phyloP scores from a whole-genome alignment of 306 rosid genomes.

The Alnus glutinosa region DNA sequence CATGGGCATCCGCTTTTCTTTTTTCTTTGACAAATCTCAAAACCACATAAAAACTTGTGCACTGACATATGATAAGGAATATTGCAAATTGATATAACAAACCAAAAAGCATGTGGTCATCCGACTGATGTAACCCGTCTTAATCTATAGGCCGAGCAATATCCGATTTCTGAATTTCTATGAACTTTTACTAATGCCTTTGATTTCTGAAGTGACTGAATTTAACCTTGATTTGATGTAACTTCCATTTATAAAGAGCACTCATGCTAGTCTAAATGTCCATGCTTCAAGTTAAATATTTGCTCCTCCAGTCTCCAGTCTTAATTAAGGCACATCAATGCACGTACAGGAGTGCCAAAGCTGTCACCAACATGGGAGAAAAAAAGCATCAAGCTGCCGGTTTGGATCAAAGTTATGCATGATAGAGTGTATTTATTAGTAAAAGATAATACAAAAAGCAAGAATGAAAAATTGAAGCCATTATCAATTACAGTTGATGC shows the following conservation, averaged over 20 bases:
- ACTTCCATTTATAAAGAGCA: background rate
- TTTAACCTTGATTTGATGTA: background rate
- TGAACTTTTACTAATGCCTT: background rate
- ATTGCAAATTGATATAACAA: background rate
- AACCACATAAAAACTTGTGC: background rate
- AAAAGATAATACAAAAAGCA: background rate
- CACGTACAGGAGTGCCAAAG: background rate
- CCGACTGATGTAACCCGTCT: background rate
- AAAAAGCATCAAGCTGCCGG: background rate
- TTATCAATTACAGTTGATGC: too few relatives aligned
- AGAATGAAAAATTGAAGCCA: background rate
- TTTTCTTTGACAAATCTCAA: background rate
- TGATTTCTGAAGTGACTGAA: background rate
- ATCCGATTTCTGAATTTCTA: background rate
- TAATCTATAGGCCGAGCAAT: background rate
- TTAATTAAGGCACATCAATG: background rate
- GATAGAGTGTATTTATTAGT: background rate
- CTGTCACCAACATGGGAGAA: background rate
- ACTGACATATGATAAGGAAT: background rate
- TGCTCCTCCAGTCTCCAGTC: background rate
- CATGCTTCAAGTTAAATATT: background rate
- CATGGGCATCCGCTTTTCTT: background rate
- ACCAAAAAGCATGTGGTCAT: background rate
- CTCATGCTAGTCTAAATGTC: background rate
- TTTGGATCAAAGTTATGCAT: background rate